Evolutionary conservation across 2,329 filamentous ascomycete genomes (phyloP).

Genomic region (Exophiala xenobiotica): DNA sequence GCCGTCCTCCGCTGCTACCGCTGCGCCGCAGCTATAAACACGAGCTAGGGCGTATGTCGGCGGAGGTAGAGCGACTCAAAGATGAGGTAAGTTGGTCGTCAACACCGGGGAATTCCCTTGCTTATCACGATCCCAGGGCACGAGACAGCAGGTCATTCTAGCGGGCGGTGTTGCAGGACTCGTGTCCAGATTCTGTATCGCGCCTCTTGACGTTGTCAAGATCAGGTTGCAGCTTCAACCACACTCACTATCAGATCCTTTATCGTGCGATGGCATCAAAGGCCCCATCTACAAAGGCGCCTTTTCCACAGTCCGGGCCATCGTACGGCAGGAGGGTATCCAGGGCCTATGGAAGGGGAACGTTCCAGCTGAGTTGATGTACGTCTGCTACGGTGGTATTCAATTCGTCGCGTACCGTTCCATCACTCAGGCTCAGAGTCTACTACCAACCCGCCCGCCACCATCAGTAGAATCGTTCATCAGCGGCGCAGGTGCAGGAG

Average conservation of each 20-base stretch:
- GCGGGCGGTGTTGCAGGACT: slow-evolving; percentile 75
- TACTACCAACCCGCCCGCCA: slow-evolving; percentile 56
- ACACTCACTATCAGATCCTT: slow-evolving; percentile 75
- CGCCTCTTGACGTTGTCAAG: slow-evolving; percentile 95
- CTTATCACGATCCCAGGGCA: slow-evolving; percentile 52
- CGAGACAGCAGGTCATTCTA: slow-evolving; percentile 63
- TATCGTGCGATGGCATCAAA: slow-evolving; percentile 52
- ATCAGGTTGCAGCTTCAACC: slow-evolving; percentile 94
- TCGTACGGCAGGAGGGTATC: slow-evolving; percentile 77
- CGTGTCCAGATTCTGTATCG: slow-evolving; percentile 89
- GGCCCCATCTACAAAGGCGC: slow-evolving; percentile 65
- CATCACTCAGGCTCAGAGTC: slow-evolving; percentile 65
- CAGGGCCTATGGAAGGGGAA: slow-evolving; percentile 96
- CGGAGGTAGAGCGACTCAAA: slow-evolving; percentile 63
- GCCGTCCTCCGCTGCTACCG: neutral
- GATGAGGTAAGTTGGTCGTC: slow-evolving; percentile 61
- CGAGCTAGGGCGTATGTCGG: slow-evolving; percentile 56
- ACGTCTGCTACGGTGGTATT: slow-evolving; percentile 82
- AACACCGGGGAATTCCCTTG: neutral
- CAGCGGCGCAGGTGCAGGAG: slow-evolving; percentile 78
- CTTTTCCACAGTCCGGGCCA: slow-evolving; percentile 70
- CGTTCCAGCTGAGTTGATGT: slow-evolving; percentile 89
- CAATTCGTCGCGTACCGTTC: slow-evolving; percentile 90
- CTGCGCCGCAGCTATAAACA: neutral
- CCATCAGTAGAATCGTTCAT: slow-evolving; percentile 75